A percentile compares a stretch with the other conserved stretches of the same genome.
phyloP scores from a whole-genome alignment of 129 eudicot species.

The Helianthus annuus region DNA sequence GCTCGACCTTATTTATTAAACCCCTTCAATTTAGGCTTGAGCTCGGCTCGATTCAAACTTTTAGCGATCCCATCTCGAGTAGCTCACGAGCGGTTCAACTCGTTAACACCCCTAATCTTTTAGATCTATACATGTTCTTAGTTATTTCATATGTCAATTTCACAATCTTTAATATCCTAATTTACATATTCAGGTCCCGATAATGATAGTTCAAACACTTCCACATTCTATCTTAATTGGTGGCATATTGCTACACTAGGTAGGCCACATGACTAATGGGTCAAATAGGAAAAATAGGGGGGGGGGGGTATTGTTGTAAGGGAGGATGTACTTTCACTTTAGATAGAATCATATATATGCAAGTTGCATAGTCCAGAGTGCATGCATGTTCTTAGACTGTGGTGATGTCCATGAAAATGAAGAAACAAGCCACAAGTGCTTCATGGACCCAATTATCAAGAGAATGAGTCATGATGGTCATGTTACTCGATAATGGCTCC shows the following conservation, averaged over 20 bases:
- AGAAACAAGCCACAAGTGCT: conserved; percentile 13
- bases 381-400: conserved; percentile 11
- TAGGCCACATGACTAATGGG: conserved; percentile 10
- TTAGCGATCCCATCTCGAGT: background rate
- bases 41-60: background rate
- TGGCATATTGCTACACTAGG: background rate
- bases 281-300: background rate
- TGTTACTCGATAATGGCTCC: background rate
- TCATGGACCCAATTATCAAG: conserved; percentile 13
- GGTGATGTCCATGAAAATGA: conserved; percentile 13
- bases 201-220: conserved; percentile 2
- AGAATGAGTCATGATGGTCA: conserved; percentile 9
- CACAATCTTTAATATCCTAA: conserved; percentile 2
- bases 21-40: background rate
- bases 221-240: background rate
- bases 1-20: background rate
- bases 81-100: background rate
- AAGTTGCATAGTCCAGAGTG: background rate
- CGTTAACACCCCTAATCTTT: background rate
- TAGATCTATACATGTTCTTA: background rate
- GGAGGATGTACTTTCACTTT: conserved; percentile 15
- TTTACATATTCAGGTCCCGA: background rate
- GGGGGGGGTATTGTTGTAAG: no score
- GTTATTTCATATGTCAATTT: background rate
- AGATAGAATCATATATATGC: conserved; percentile 5